These are phyloP conservation scores for Schizophyllum commune DNA, from an alignment of 1,284 basidiomycete species.

Conservation along the genomic window DNA sequence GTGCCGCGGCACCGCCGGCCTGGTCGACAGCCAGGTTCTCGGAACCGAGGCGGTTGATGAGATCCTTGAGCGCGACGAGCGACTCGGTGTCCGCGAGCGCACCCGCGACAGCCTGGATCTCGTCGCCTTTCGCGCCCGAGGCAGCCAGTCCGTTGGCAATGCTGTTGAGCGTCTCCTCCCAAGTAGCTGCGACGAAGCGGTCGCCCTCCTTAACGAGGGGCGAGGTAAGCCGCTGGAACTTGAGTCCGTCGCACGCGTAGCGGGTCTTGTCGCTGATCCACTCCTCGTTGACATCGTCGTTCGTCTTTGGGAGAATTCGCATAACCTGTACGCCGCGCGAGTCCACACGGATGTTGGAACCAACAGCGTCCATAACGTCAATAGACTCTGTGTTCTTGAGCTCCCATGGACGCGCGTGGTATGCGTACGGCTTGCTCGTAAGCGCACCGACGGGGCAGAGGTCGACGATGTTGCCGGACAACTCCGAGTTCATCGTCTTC, in stretches of 20 bases:
- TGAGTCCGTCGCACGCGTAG: conserved; percentile 92
- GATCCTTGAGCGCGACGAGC: conserved; percentile 90
- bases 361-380: conserved; percentile 97
- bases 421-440: conserved; percentile 97
- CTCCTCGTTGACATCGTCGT: conserved; percentile 99
- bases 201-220: conserved; percentile 91
- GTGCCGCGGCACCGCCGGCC: conserved; percentile 46
- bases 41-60: conserved; percentile 90
- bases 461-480: conserved; percentile 97
- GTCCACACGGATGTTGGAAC: conserved; percentile 96
- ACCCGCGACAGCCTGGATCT: conserved; percentile 95
- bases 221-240: conserved; percentile 91
- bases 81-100: conserved; percentile 92
- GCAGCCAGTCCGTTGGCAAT: conserved; percentile 73
- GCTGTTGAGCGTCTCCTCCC: conserved; percentile 86
- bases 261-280: conserved; percentile 99
- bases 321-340: conserved; percentile 95
- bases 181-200: conserved; percentile 85
- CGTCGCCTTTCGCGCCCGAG: conserved; percentile 86
- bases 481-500: conserved; percentile 95
- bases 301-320: conserved; percentile 93
- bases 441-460: conserved; percentile 96
- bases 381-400: conserved; percentile 97
- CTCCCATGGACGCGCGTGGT: conserved; percentile 97
- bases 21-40: conserved; percentile 86